phyloP scores from a whole-genome alignment of 495 filamentous ascomycete genomes.

The Xylaria bambusicola region DNA sequence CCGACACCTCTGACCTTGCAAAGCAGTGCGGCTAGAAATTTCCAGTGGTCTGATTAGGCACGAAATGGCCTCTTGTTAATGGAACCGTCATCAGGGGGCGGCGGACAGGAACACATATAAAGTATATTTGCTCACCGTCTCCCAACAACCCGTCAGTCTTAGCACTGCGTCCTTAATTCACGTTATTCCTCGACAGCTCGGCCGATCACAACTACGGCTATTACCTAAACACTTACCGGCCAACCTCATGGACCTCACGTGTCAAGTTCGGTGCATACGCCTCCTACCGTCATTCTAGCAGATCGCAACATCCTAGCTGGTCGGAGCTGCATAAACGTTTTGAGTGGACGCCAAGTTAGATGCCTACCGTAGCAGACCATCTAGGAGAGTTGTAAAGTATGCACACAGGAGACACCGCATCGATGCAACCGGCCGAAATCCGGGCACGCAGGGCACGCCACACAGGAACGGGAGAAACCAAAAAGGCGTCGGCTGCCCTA shows the following conservation, averaged over 20 bases:
- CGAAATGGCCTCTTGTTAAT: constrained; percentile 14
- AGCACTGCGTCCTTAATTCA: constrained; percentile 8
- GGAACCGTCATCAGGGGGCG: constrained; percentile 15
- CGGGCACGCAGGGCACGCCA: constrained; percentile 6
- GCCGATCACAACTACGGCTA: not conserved
- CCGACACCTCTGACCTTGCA: constrained; percentile 15
- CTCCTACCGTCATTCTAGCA: not conserved
- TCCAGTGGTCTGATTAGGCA: constrained; percentile 15
- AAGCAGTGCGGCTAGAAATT: constrained; percentile 15
- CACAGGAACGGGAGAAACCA: constrained; percentile 1
- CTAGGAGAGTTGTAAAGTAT: not conserved
- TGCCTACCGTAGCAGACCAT: constrained; percentile 10
- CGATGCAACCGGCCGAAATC: constrained; percentile 11
- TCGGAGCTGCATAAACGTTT: not conserved
- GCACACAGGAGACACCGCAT: constrained; percentile 9
- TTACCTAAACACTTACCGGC: not conserved
- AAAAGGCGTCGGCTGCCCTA: not conserved
- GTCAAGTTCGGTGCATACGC: not conserved
- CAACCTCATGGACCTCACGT: not conserved
- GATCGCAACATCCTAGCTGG: constrained; percentile 1
- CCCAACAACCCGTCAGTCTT: not conserved
- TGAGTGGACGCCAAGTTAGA: constrained; percentile 1
- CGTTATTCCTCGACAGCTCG: not conserved
- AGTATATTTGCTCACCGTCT: constrained; percentile 18
- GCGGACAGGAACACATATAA: constrained; percentile 17